These are phyloP conservation scores for Serendipita sp. DNA, from an alignment of 768 basidiomycete species.

Conservation along the genomic window DNA sequence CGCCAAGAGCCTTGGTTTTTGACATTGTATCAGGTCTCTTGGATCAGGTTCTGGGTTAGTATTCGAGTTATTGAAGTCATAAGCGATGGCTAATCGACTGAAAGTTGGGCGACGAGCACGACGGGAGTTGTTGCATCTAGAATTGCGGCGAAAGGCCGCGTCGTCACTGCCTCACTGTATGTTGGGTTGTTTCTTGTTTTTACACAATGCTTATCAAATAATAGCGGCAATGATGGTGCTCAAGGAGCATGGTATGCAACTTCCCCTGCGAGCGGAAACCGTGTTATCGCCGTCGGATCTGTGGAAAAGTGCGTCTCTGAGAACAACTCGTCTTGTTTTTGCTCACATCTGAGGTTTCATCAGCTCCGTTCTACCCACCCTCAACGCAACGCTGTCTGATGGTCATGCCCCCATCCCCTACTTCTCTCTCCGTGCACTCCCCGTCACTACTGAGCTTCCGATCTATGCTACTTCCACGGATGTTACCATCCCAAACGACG, in stretches of 20 bases:
- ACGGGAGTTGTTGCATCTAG: slow-evolving; percentile 5
- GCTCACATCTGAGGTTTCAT: not conserved
- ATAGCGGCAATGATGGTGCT: slow-evolving; percentile 1
- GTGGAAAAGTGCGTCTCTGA: slow-evolving; percentile 2
- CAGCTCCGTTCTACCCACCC: not conserved
- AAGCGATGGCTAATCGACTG: not conserved
- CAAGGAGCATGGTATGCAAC: slow-evolving; percentile 3
- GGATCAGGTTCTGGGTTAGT: not conserved
- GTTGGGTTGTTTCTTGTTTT: not conserved
- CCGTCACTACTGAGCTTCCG: slow-evolving; percentile 13
- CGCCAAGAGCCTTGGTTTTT: not conserved
- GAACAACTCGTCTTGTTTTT: not conserved
- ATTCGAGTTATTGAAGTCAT: not conserved
- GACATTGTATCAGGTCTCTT: not conserved
- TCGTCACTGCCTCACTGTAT: slow-evolving; percentile 4
- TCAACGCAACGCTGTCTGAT: slow-evolving; percentile 2
- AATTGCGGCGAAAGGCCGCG: slow-evolving; percentile 5
- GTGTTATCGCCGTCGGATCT: slow-evolving; percentile 7
- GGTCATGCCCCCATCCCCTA: not conserved
- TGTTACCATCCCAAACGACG: slow-evolving; percentile 15
- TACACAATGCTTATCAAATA: not conserved
- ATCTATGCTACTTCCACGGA: slow-evolving; percentile 20
- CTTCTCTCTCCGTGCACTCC: not conserved
- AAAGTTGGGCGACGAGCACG: not conserved
- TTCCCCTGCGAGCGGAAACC: not conserved